Evolutionary conservation across 495 filamentous ascomycete species (phyloP).

Genomic region (Cudoniella acicularis): DNA sequence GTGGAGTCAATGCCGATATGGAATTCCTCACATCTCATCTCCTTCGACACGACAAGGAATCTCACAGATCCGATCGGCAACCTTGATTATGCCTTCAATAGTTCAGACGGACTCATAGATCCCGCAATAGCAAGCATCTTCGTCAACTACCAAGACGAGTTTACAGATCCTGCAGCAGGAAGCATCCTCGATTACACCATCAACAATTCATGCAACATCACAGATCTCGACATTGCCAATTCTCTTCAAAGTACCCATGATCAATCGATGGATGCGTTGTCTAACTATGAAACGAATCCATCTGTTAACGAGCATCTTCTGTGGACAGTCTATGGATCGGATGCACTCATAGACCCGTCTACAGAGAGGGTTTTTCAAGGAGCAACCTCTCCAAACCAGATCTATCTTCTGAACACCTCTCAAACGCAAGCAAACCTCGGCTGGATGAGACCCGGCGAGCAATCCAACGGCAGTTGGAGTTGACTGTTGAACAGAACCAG

Average conservation of each 20-base stretch:
- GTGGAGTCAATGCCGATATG: background rate
- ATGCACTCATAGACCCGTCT: constrained; percentile 13
- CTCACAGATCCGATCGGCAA: background rate
- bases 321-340: constrained; percentile 9
- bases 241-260: background rate
- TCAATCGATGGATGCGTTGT: background rate
- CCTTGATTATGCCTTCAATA: background rate
- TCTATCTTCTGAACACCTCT: background rate
- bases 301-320: constrained; percentile 2
- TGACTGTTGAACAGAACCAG: background rate
- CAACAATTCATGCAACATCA: background rate
- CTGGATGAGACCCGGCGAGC: background rate
- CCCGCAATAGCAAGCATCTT: background rate
- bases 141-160: background rate
- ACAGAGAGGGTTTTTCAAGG: constrained; percentile 4
- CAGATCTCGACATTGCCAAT: background rate
- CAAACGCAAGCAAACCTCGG: background rate
- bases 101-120: background rate
- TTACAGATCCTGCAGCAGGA: background rate
- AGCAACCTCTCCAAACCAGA: background rate
- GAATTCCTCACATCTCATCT: background rate
- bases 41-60: background rate
- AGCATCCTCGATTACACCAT: background rate
- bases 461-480: background rate
- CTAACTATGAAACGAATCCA: constrained; percentile 6